phyloP scores from a whole-genome alignment of 2,329 filamentous ascomycete genomes.

The Fusarium secorum region DNA sequence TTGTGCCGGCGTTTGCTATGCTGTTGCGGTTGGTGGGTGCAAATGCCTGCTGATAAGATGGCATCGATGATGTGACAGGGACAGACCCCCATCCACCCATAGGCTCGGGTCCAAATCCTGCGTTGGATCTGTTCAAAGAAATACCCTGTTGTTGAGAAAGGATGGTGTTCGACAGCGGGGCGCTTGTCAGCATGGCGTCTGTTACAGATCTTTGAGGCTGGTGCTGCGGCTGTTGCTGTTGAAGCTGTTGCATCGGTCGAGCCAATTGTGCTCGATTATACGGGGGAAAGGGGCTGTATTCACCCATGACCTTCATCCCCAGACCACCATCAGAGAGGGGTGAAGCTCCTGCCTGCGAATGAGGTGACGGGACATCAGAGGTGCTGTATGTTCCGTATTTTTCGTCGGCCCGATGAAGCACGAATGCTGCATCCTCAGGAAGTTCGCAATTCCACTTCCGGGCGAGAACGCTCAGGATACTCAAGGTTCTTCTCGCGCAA shows the following conservation, averaged over 20 bases:
- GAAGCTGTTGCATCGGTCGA: slow-evolving; percentile 33
- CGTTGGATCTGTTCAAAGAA: slow-evolving; percentile 30
- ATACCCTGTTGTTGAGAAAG: slow-evolving; percentile 31
- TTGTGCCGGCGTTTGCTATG: slow-evolving; percentile 17
- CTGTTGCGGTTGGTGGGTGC: slow-evolving; percentile 26
- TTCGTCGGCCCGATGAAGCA: slow-evolving; percentile 79
- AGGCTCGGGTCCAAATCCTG: slow-evolving; percentile 37
- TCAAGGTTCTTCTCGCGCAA: slow-evolving; percentile 83
- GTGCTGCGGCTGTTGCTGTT: slow-evolving; percentile 6
- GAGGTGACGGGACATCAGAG: slow-evolving; percentile 66
- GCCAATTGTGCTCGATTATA: slow-evolving; percentile 42
- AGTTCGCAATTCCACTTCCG: slow-evolving; percentile 90
- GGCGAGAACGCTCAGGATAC: slow-evolving; percentile 83
- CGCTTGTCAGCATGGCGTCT: slow-evolving; percentile 24
- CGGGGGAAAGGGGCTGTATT: slow-evolving; percentile 49
- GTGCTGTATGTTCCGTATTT: slow-evolving; percentile 79
- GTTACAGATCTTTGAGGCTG: slow-evolving; percentile 21
- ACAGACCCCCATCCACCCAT: slow-evolving; percentile 41
- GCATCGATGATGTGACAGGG: slow-evolving; percentile 28
- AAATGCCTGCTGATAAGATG: slow-evolving; percentile 35
- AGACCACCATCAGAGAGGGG: slow-evolving; percentile 44
- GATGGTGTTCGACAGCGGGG: slow-evolving; percentile 9
- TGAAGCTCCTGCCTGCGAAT: slow-evolving; percentile 45
- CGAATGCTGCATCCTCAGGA: slow-evolving; percentile 79
- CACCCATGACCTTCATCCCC: slow-evolving; percentile 36